These are phyloP conservation scores for Phytophthora pluvialis DNA, from an alignment of 352 stramenopile genomes.

Conservation along the genomic window DNA sequence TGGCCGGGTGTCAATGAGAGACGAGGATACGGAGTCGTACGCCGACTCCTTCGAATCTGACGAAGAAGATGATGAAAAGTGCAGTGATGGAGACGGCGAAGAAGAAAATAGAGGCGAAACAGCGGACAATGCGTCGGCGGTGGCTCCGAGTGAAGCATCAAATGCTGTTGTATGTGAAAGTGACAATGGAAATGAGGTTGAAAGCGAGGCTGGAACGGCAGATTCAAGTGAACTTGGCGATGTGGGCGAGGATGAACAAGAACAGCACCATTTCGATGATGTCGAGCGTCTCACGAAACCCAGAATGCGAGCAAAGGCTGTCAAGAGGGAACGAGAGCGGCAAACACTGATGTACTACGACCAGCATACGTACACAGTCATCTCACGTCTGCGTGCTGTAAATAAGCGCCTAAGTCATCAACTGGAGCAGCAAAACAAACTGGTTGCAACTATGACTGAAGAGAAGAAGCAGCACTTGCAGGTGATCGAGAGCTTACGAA, in stretches of 20 bases:
- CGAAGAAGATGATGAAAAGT: not conserved
- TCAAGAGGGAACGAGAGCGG: constrained; percentile 18
- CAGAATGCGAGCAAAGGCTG: constrained; percentile 4
- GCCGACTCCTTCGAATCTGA: constrained; percentile 46
- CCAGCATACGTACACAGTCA: constrained; percentile 59
- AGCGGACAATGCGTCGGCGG: not conserved
- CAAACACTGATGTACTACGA: constrained; percentile 52
- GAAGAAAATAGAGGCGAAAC: constrained; percentile 6
- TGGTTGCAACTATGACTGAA: constrained; percentile 47
- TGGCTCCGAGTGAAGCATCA: not conserved
- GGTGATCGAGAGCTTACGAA: constrained; percentile 47
- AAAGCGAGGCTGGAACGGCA: not conserved
- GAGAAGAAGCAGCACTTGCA: constrained; percentile 60
- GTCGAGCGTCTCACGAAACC: not conserved
- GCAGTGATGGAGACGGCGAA: not conserved
- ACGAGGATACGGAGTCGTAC: constrained; percentile 37
- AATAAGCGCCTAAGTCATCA: constrained; percentile 57
- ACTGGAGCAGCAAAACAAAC: constrained; percentile 61
- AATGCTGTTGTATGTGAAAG: constrained; percentile 1
- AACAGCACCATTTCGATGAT: not conserved
- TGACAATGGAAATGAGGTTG: constrained; percentile 4
- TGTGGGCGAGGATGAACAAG: not conserved
- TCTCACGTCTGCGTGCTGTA: constrained; percentile 49
- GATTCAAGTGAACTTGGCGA: constrained; percentile 3
- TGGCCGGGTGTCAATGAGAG: constrained; percentile 2